Evolutionary conservation across 768 basidiomycete species (phyloP), one percentile per base, ranked within the genome.

Genomic region (Russula compacta): DNA sequence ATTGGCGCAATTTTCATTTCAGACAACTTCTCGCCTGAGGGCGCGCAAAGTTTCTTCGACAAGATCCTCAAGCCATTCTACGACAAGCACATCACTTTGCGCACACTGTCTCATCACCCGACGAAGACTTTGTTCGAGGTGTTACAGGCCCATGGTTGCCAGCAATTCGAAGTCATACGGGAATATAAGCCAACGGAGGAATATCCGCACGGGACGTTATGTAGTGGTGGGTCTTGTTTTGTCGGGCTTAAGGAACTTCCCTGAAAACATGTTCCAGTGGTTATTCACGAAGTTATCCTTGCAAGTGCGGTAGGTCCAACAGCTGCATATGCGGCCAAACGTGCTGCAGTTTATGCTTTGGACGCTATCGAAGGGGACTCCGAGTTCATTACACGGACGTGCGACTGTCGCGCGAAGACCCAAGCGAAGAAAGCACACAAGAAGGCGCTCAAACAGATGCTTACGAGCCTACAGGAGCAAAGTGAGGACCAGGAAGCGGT

Each of bases 1-100:
- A 75, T 90, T 39, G 92, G 89, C 9, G 91, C 89, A 10, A 73
- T 91, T 53, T 89, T 85, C 72, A 80, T 93, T 64, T 87, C 84
- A 21, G 89, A 92, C 69, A 76, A 80, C 57, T 89, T 85, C 72
- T 79, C 81, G 17, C 79, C 79, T 29, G 72, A 74, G 54, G 87
- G 87, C 4, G 78, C 79, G 29, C 80, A 87, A 67, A 73, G 74
- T 0, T 77, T 93, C 67, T 93, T 87, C 72, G 78, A 84, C 58
- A 80, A 77, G 54, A 73, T 86, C 50, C 74, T 92, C 57, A 78
- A 82, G 71, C 90, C 90, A 6, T 94, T 93, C 71, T 89, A 85
- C 67, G 84, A 91, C 71, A 78, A 79, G 64, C 83, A 91, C 64
- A 81, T 92, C 71, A 83, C 83, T 32, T 74, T 89, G 58, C 81